Base-by-base conservation (phyloP, 2,329 filamentous ascomycete genomes). In the Talaromyces sp. region DNA sequence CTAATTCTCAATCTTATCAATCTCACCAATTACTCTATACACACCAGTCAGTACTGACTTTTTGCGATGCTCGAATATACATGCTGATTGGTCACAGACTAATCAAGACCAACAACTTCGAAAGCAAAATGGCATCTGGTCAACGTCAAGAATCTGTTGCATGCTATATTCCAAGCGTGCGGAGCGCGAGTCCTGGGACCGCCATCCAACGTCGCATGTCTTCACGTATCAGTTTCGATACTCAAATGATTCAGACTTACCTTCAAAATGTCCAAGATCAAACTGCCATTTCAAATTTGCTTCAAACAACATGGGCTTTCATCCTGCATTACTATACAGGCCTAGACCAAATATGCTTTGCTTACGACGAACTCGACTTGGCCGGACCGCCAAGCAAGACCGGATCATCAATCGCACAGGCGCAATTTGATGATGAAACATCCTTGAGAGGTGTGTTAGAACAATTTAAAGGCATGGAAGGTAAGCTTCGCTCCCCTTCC, bases 321-420 rank as follows among this genome's bases (percentile, higher is more conserved):
- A 68, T 81, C 2, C 65, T 81, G 7, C 71, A 76, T 43, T 75
- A 73, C 52, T 81, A 80, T 63, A 77, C 78, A n/a, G 75, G 73
- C 1, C 75, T 75, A 17, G 73, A 80, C 54, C 77, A 81, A 63
- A 75, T 81, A 8, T 71, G 77, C 26, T 83, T 81, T 67, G 80
- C 78, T 26, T 75, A 74, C 57, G 69, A 75, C 61, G 66, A 72
- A 58, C 63, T 70, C 53, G 68, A 67, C 38, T 21, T 62, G 26
- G 60, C 43, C 27, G 65, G 61, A 55, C 65, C 67, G 60, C 59
- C 64, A 6, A 60, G 61, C 29, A 60, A 58, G 62, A 57, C 63
- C 56, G 61, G 61, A 27, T 56, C 68, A 32, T 65, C 65, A n/a
- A 62, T 65, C 1, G 65, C 69, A 27, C 67, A 64, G 27, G 59